Evolutionary conservation across 2,329 filamentous ascomycete genomes (phyloP).

Genomic region (Scedosporium apiospermum): DNA sequence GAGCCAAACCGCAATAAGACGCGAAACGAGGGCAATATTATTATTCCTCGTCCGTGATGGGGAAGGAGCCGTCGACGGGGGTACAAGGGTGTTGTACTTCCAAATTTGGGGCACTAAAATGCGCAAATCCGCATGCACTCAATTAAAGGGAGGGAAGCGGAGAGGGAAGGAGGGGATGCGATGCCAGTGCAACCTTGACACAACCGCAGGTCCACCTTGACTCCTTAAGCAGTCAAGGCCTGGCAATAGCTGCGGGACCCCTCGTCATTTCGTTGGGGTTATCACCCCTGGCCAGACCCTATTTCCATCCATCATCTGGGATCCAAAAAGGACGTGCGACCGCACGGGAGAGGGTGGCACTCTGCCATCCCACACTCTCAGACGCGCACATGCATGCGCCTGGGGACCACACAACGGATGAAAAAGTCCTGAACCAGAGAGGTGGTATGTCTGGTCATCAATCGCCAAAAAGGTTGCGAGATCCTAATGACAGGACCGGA

Average conservation of each 20-base stretch:
- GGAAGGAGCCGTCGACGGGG: neutral
- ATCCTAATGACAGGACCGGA: neutral
- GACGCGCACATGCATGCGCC: neutral
- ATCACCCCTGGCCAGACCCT: neutral
- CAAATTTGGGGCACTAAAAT: neutral
- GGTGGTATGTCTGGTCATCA: neutral
- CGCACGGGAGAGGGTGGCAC: neutral
- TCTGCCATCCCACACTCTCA: neutral
- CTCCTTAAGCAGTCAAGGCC: neutral
- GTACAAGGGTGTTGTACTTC: neutral
- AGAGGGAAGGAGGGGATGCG: neutral
- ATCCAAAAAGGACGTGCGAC: neutral
- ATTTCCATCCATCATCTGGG: neutral
- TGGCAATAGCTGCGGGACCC: neutral
- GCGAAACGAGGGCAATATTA: constrained; percentile 1
- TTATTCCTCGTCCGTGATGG: neutral
- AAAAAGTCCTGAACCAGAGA: neutral
- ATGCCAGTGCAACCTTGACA: too few species aligned
- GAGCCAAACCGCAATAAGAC: neutral
- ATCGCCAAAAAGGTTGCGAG: neutral
- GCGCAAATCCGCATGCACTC: neutral
- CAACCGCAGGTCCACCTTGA: neutral
- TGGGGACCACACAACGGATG: neutral
- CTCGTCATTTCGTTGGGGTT: neutral
- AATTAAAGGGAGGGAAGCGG: neutral